These are phyloP conservation scores for Vaucheria bursata DNA, from an alignment of 352 stramenopile genomes.

Conservation along the genomic window DNA sequence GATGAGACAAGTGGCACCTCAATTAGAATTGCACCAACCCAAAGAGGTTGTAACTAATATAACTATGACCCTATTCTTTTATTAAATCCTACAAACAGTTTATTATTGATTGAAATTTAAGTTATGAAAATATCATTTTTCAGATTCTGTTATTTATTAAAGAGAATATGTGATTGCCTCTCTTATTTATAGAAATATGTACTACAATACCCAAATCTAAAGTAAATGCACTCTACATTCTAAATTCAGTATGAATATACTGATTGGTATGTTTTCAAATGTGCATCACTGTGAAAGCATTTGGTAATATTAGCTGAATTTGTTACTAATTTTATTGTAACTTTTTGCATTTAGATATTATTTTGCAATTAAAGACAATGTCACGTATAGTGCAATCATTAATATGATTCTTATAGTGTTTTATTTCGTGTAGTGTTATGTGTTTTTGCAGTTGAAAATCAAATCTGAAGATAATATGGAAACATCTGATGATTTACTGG, in stretches of 20 bases:
- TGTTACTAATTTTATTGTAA: background rate
- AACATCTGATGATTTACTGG: background rate
- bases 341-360: background rate
- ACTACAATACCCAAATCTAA: no score
- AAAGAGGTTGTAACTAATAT: background rate
- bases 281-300: background rate
- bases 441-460: background rate
- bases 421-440: background rate
- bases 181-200: background rate
- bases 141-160: background rate
- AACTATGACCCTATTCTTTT: background rate
- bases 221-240: no score
- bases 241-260: no score
- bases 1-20: background rate
- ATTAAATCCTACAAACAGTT: background rate
- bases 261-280: no score
- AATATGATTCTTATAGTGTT: background rate
- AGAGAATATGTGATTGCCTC: background rate
- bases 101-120: background rate
- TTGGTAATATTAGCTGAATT: background rate
- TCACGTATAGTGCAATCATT: background rate
- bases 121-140: background rate
- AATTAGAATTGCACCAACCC: background rate
- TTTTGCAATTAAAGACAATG: background rate
- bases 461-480: background rate